phyloP scores from a whole-genome alignment of 495 filamentous ascomycete species.

The Hyaloscypha variabilis region DNA sequence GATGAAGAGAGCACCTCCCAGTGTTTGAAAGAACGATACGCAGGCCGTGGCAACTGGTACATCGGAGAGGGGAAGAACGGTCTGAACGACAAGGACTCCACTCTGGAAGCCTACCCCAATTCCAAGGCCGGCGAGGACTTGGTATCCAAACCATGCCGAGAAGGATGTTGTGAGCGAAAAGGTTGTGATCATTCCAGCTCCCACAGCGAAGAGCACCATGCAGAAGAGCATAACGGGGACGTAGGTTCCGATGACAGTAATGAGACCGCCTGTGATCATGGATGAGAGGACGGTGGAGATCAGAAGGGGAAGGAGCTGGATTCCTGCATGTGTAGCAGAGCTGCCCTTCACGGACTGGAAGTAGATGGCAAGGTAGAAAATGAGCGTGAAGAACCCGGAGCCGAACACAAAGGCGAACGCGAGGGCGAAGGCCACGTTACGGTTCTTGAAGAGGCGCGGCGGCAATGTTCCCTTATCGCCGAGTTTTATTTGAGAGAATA shows the following conservation, averaged over 20 bases:
- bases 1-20: constrained; percentile 66
- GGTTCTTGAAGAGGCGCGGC: constrained; percentile 55
- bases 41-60: constrained; percentile 28
- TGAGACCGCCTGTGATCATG: constrained; percentile 50
- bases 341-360: constrained; percentile 84
- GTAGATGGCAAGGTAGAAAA: constrained; percentile 86
- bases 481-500: constrained; percentile 51
- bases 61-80: constrained; percentile 25
- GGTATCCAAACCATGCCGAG: constrained; percentile 74
- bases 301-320: constrained; percentile 67
- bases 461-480: constrained; percentile 58
- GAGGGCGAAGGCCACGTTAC: constrained; percentile 53
- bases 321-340: constrained; percentile 71
- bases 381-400: constrained; percentile 64
- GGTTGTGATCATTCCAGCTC: constrained; percentile 70
- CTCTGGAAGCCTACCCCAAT: constrained; percentile 29
- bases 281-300: constrained; percentile 26
- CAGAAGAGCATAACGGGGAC: constrained; percentile 72
- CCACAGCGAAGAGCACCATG: constrained; percentile 63
- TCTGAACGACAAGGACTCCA: constrained; percentile 28
- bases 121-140: constrained; percentile 27
- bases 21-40: constrained; percentile 41
- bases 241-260: constrained; percentile 74
- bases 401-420: constrained; percentile 57
- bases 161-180: constrained; percentile 56